Conservation (phyloP, 495 filamentous ascomycete genomes). For the Penicillium cosmopolitanum region DNA sequence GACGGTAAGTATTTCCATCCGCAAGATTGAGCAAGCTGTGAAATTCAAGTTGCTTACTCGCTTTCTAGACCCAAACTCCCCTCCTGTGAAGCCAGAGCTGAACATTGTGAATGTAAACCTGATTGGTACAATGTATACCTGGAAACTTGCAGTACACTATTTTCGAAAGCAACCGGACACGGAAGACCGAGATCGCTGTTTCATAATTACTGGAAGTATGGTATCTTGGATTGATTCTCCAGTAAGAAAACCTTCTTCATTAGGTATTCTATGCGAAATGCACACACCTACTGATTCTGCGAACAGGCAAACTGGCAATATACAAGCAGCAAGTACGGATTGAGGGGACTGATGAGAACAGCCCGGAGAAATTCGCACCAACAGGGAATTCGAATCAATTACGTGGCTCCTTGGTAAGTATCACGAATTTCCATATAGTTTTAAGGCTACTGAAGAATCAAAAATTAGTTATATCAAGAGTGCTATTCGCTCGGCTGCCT, state of each 20-base stretch:
- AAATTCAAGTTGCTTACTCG: background rate
- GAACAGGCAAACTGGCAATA: constrained; percentile 37
- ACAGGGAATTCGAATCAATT: constrained; percentile 40
- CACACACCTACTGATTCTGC: background rate
- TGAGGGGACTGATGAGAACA: constrained; percentile 41
- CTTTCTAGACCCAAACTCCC: constrained; percentile 29
- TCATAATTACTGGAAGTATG: constrained; percentile 39
- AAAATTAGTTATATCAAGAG: constrained; percentile 26
- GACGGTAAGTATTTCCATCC: constrained; percentile 24
- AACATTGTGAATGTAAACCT: constrained; percentile 48
- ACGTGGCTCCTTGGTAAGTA: constrained; percentile 36
- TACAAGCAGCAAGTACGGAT: constrained; percentile 38
- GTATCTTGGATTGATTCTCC: constrained; percentile 30
- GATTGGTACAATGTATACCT: constrained; percentile 42
- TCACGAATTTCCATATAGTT: background rate
- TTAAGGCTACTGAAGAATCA: background rate
- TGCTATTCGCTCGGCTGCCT: constrained; percentile 23
- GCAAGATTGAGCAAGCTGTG: no score
- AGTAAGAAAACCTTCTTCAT: constrained; percentile 12
- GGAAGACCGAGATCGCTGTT: constrained; percentile 34
- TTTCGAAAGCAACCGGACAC: constrained; percentile 41
- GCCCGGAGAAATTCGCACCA: constrained; percentile 29
- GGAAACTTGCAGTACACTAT: constrained; percentile 49
- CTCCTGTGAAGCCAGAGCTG: constrained; percentile 41
- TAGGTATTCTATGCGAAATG: no score